phyloP scores from a whole-genome alignment of 805 yeast species.

The Wickerhamiella cacticola region DNA sequence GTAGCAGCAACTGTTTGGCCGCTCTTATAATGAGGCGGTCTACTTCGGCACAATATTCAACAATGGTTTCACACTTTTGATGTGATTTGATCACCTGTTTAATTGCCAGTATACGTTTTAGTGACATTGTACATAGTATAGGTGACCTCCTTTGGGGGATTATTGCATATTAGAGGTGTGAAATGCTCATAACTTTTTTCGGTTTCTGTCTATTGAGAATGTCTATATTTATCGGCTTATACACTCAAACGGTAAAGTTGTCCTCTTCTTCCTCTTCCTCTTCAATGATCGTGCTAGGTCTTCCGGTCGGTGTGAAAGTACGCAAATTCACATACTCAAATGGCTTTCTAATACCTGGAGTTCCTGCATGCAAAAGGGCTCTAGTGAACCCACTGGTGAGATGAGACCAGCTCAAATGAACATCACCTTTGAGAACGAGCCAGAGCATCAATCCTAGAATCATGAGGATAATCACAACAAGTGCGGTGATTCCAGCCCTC shows the following conservation, averaged over 20 bases:
- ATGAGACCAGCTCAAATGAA: conserved; percentile 6
- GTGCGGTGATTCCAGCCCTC: conserved; percentile 30
- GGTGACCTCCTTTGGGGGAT: too few species aligned
- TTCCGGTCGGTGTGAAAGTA: conserved; percentile 14
- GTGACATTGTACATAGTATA: too few species aligned
- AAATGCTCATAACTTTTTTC: too few species aligned
- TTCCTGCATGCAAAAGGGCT: conserved; percentile 20
- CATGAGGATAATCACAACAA: conserved; percentile 27
- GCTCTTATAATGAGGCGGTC: too few species aligned
- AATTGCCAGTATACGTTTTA: too few species aligned
- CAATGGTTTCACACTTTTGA: too few species aligned
- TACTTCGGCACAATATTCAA: too few species aligned
- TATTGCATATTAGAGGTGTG: too few species aligned
- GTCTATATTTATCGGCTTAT: too few species aligned
- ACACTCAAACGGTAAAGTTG: not conserved
- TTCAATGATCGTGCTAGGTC: conserved; percentile 20
- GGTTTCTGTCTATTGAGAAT: too few species aligned
- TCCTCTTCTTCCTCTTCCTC: conserved; percentile 24
- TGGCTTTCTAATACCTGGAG: conserved; percentile 1
- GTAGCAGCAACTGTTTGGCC: too few species aligned
- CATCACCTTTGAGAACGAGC: conserved; percentile 18
- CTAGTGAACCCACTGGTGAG: conserved; percentile 16
- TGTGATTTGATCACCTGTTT: too few species aligned
- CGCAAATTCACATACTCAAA: conserved; percentile 19
- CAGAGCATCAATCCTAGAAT: conserved; percentile 18